Conservation (phyloP, 306 rosid species). For the Arachis stenosperma region DNA sequence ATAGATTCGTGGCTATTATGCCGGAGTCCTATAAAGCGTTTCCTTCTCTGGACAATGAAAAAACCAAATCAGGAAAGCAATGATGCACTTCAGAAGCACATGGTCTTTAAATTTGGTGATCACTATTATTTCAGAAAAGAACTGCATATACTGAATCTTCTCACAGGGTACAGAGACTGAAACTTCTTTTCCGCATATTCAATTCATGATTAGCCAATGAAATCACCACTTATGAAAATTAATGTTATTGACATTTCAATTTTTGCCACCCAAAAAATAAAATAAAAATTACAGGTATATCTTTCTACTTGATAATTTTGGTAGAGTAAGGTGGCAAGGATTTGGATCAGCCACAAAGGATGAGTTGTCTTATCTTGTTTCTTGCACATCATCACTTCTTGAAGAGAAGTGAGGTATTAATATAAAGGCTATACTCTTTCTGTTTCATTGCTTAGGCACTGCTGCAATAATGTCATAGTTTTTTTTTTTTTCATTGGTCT, state of each 20-base stretch:
- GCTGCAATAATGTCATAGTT: not conserved
- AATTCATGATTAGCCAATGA: constrained; percentile 13
- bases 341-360: constrained; percentile 73
- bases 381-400: constrained; percentile 67
- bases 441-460: constrained; percentile 5
- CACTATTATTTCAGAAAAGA: constrained; percentile 95
- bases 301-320: constrained; percentile 82
- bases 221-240: not conserved
- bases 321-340: constrained; percentile 96
- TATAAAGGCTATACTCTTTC: constrained; percentile 2
- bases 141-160: constrained; percentile 72
- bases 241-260: constrained; percentile 23
- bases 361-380: constrained; percentile 68
- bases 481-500: not conserved
- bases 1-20: constrained; percentile 79
- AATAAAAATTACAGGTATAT: constrained; percentile 54
- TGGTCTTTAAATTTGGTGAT: constrained; percentile 82
- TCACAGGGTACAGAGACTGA: constrained; percentile 67
- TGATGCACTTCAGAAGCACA: constrained; percentile 54
- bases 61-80: constrained; percentile 55
- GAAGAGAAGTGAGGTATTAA: constrained; percentile 53
- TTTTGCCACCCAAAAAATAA: too few species aligned
- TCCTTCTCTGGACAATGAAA: constrained; percentile 75
- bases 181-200: constrained; percentile 20
- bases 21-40: constrained; percentile 57